Base-by-base conservation (phyloP, 176 grass and related monocot genomes). In the Ensete glaucum region DNA sequence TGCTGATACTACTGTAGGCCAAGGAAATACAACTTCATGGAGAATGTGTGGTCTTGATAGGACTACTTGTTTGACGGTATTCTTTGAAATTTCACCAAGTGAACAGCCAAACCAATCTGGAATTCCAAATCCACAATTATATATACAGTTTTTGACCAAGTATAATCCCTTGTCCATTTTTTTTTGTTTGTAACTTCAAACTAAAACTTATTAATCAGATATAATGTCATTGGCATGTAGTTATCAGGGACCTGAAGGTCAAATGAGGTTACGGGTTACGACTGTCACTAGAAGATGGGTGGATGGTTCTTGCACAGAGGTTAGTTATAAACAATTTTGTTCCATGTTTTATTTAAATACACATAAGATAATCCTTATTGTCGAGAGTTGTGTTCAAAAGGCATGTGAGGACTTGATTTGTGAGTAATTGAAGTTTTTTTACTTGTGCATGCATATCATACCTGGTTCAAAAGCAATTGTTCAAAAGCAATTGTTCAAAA, bases 71-170 rank as follows among this genome's bases (percentile, higher is more conserved):
- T 73, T 97, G 57, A 90, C 93, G 34, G 93, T 90, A 26, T 97
- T 97, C 84, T 97, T 97, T 88, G 93, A 97, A 77, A 87, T 97
- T 52, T 93, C 93, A 64, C 88, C 93, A 0, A 93, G 81, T 87
- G 93, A 97, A 53, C 76, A 80, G 24, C 88, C 88, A 71, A 86
- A 79, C 72, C 90, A 90, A 76, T 83, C 83, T 53, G 90, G 77
- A 23, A 79, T 85, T 64, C 85, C 85, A 63, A 97, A 97, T 89
- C 88, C 90, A 11, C 75, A 97, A 83, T 75, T 90, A 52, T 97
- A 97, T 83, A 83, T 97, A 88, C 93, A 97, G 54, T 93, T 97
- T 69, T 26, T 97, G 68, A 97, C 88, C 66, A 97, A 84, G 93
- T 97, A 90, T 54, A 54, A 52, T 50, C 1, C 48, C 73, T 53